Evolutionary conservation across 352 stramenopile genomes (phyloP), one percentile per base, ranked within the genome.

Genomic region (Vaucheria bursata): DNA sequence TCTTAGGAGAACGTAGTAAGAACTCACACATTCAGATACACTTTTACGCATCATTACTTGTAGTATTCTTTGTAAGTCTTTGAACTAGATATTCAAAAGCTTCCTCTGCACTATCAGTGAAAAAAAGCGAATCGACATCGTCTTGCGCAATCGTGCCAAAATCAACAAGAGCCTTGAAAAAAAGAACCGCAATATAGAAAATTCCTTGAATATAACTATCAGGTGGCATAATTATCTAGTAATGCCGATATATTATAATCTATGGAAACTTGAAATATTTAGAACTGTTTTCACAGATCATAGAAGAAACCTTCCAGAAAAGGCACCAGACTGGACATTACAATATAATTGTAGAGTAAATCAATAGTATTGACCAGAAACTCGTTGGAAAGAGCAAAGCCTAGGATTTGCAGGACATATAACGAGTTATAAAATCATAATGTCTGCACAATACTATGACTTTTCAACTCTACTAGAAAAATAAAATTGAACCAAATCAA

Each of bases 141-240:
- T 83, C 78, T 67, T 83, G 78, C 0, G 78, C 72, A 29, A 83
- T 83, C n/a, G 78, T 83, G 34, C 78, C 78, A n/a, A 75, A 80
- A 6, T 83, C 78, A 35, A 83, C 78, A 4, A 83, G 65, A 1
- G 78, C 78, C 78, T 83, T 32, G 18, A 18, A 18, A 32, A 31
- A 1, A 45, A 33, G 5, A 74, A 66, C 18, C 49, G 8, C 29
- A 38, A 33, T 73, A 36, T 1, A 69, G 39, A 6, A 35, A 40
- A 35, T 18, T n/a, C 32, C 39, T 8, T n/a, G 1, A 40, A 35
- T 33, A 8, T 69, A 18, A 6, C 18, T 69, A 40, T 0, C 59
- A n/a, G n/a, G n/a, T 32, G 36, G 59, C 25, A 65, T 65, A 2
- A 29, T 32, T 65, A 25, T 2, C 4, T 25, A 65, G 32, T 65